Evolutionary conservation across 1,139 yeast genomes (phyloP), one percentile per base, ranked within the genome.

Genomic region (Kazachstania sp.): DNA sequence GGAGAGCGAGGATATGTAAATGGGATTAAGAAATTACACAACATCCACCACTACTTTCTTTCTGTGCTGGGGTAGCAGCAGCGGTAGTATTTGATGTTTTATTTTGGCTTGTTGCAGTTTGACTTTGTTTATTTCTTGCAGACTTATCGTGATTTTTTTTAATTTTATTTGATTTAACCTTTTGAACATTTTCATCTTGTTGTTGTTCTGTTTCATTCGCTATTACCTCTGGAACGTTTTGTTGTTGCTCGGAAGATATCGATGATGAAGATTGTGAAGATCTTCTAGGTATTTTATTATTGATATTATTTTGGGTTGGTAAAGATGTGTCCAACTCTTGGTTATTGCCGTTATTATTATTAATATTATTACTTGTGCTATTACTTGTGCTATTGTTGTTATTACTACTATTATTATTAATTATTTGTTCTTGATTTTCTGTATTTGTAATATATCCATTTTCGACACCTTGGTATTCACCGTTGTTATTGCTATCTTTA

Each of bases 31-130:
- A 40, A n/a, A 40, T 40, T n/a, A 31, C 36, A 42, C 45, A 42
- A 37, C 45, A 42, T n/a, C 57, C 57, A 32, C 66, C 64, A 43
- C 58, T 58, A 45, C 53, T 43, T 28, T 49, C 45, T 26, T 50
- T 29, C 32, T 46, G 38, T 18, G 26, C 8, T 12, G 38, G 18
- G 12, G 41, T 7, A 15, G 26, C 30, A 5, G 45, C 26, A 13
- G 43, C 42, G 13, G 34, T 6, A 8, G 34, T 4, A 30, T 12
- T 16, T 7, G 19, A 6, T 6, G 18, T 15, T 4, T 32, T 16
- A 32, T n/a, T 32, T n/a, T 32, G 19, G 8, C 18, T 32, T 15
- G 36, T 19, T 6, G 20, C 9, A 4, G 28, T 23, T 23, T 23
- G 9, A 23, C 28, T 23, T 23, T 23, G 28, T 23, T 23, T 23